These are phyloP conservation scores for Pythium periplocum DNA, from an alignment of 352 stramenopile species.

Conservation along the genomic window DNA sequence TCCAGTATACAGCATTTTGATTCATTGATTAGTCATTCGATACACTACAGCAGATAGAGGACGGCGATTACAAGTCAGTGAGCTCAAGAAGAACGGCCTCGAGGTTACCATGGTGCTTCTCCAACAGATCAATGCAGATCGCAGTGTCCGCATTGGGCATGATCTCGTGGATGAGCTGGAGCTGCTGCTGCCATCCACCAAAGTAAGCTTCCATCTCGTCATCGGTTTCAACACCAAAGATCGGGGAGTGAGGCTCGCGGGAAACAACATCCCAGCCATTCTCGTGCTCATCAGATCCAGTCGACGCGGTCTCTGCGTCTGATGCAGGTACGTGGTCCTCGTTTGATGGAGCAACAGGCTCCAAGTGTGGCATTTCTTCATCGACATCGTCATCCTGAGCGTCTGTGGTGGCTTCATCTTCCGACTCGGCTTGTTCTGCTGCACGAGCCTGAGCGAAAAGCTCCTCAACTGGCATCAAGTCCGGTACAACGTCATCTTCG, in stretches of 20 bases:
- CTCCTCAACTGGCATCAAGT: slow-evolving; percentile 9
- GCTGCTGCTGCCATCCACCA: slow-evolving; percentile 30
- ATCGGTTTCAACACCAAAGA: slow-evolving; percentile 22
- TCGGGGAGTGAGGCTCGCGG: slow-evolving; percentile 9
- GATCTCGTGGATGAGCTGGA: slow-evolving; percentile 44
- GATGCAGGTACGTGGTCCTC: slow-evolving; percentile 24
- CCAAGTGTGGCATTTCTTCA: slow-evolving; percentile 14
- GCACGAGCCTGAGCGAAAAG: slow-evolving; percentile 14
- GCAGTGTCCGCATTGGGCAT: slow-evolving; percentile 42
- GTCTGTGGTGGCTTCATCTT: slow-evolving; percentile 5
- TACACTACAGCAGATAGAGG: background rate
- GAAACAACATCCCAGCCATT: slow-evolving; percentile 47
- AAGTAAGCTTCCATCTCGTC: slow-evolving; percentile 21
- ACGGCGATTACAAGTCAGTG: slow-evolving; percentile 37
- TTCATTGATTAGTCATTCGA: slow-evolving; percentile 1
- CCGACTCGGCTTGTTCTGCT: slow-evolving; percentile 14
- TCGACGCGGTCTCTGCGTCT: slow-evolving; percentile 48
- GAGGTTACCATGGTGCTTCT: slow-evolving; percentile 49
- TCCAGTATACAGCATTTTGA: background rate
- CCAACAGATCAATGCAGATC: slow-evolving; percentile 40
- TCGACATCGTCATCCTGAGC: slow-evolving; percentile 13
- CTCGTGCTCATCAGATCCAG: slow-evolving; percentile 39
- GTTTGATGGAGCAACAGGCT: background rate
- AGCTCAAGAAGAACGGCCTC: slow-evolving; percentile 56
- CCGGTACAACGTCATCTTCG: background rate